These are phyloP conservation scores for Dianthus caryophyllus DNA, from an alignment of 148 eudicot genomes.

Conservation along the genomic window DNA sequence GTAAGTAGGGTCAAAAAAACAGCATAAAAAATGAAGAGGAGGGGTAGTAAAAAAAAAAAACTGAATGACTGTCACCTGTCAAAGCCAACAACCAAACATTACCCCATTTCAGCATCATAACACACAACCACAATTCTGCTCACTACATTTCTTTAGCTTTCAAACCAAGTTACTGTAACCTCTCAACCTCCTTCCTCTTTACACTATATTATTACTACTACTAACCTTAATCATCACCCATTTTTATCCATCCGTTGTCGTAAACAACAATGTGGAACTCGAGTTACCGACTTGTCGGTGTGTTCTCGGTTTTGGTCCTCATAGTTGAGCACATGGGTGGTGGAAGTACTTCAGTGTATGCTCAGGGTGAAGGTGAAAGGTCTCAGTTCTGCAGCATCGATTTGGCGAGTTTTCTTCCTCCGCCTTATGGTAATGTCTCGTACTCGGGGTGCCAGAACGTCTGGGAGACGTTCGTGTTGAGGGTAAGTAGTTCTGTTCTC, in stretches of 20 bases:
- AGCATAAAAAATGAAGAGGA: constrained; percentile 2
- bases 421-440: constrained; percentile 64
- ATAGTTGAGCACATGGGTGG: neutral
- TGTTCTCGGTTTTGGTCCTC: constrained; percentile 4
- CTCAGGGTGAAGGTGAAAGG: constrained; percentile 14
- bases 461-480: constrained; percentile 71
- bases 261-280: constrained; percentile 21
- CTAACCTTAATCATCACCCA: constrained; percentile 2
- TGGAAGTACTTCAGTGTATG: constrained; percentile 7
- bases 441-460: constrained; percentile 57
- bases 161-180: constrained; percentile 31
- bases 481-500: constrained; percentile 42
- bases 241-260: too few species aligned
- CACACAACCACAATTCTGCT: constrained; percentile 4
- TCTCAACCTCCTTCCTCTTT: constrained; percentile 24
- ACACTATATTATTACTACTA: too few species aligned
- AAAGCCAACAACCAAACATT: constrained; percentile 30
- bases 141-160: constrained; percentile 19
- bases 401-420: constrained; percentile 74
- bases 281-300: constrained; percentile 13
- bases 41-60: constrained; percentile 16
- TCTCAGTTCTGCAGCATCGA: constrained; percentile 53
- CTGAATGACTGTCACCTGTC: constrained; percentile 26
- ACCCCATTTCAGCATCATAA: constrained; percentile 20
- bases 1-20: constrained; percentile 32